Percentiles rank a stretch among this genome's conserved stretches.
phyloP scores from a whole-genome alignment of 176 grass and related monocot species.

The Oryza coarctata region DNA sequence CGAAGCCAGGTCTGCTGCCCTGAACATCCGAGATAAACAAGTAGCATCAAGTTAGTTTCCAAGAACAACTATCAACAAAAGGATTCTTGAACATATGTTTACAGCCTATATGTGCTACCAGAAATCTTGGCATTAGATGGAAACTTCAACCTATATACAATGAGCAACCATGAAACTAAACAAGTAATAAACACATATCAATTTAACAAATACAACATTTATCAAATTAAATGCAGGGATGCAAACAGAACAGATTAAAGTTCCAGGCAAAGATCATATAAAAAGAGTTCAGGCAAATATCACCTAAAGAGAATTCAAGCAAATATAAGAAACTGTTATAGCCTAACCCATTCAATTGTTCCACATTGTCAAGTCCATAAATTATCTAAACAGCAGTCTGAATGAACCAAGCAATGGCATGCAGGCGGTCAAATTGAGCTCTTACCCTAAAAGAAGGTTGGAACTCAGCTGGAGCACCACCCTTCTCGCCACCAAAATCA shows the following conservation, averaged over 20 bases:
- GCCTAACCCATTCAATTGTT: neutral
- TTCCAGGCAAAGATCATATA: neutral
- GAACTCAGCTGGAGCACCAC: constrained; percentile 75
- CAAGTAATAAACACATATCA: neutral
- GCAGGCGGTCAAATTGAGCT: neutral
- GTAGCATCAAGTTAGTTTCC: neutral
- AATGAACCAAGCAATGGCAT: neutral
- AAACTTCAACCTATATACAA: neutral
- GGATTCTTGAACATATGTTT: neutral
- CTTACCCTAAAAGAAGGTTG: constrained; percentile 90
- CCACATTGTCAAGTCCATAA: neutral
- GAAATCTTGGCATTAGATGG: neutral
- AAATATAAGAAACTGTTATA: neutral
- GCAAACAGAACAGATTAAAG: neutral
- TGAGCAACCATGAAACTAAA: neutral
- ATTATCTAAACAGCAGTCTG: neutral
- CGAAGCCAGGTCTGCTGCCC: constrained; percentile 81
- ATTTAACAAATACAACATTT: neutral
- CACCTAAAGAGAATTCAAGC: neutral
- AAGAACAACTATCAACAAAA: neutral
- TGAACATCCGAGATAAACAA: constrained; percentile 10
- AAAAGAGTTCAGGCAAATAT: neutral
- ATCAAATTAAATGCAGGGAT: neutral
- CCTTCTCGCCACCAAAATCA: constrained; percentile 81
- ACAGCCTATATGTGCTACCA: too few relatives aligned